Base-by-base conservation (phyloP, 2,329 filamentous ascomycete species). In the Phialocephala sp. region DNA sequence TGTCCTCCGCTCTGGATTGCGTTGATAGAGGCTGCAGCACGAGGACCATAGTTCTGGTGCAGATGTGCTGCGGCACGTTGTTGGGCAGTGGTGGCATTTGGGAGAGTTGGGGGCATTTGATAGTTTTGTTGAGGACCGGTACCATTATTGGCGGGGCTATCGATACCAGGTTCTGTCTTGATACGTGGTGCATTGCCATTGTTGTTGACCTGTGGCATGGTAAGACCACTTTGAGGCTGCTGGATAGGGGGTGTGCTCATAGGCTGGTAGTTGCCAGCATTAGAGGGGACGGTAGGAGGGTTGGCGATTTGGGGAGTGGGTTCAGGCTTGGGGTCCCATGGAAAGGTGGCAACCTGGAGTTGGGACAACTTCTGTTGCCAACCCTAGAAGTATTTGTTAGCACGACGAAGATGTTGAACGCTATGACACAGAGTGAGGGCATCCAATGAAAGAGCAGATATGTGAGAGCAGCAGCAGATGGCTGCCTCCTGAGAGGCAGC, bases 301-400 rank as follows among this genome's bases (percentile, higher is more conserved):
- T 74, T 73, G 60, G 68, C 45, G 35, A 78, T 74, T 72, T 83
- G 74, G 74, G 82, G 73, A 72, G 80, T 69, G 77, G 87, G 85
- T 60, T 91, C 89, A 59, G 91, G 90, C 76, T 91, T 89, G 52
- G 95, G 94, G 76, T 99, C 95, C 95, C 95, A 99, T 12, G 95
- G 94, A 77, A 98, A 97, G 64, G 87, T 83, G 66, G 95, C 95
- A 68, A 98, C 90, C 71, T 91, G 88, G 71, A 96, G 88, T 72
- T 89, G 88, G 1, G 94, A 91, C 41, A 99, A 85, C 80, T 96
- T 97, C 74, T 89, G 85, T 83, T 98, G 94, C 95, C 95, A 99
- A 81, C 90, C 92, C 94, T 98, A 77, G 68, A 62, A 52, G 57
- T 58, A 14, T 41, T 22, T 61, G 60, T 76, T 69, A 74, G 75